phyloP scores from a whole-genome alignment of 805 yeast species.

The Kluyveromyces lactis region DNA sequence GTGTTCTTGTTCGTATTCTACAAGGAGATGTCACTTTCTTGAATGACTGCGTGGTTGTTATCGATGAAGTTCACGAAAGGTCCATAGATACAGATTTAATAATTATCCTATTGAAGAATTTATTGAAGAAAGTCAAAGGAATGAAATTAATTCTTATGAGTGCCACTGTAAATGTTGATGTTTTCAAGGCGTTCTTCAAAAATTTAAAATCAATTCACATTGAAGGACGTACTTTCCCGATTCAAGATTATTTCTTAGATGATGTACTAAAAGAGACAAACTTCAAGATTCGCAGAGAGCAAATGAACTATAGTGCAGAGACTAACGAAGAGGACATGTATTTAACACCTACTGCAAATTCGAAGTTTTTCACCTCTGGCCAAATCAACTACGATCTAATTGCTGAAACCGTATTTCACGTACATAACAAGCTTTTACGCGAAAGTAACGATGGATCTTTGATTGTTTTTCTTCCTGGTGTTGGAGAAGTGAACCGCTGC shows the following conservation, averaged over 20 bases:
- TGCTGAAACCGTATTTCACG: constrained; percentile 41
- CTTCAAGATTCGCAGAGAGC: constrained; percentile 39
- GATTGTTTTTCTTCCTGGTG: constrained; percentile 82
- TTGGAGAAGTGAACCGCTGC: constrained; percentile 72
- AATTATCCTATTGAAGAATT: constrained; percentile 62
- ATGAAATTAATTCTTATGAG: constrained; percentile 80
- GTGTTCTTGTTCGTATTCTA: constrained; percentile 79
- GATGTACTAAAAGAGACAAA: constrained; percentile 49
- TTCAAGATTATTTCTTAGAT: constrained; percentile 66
- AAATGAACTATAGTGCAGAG: constrained; percentile 15
- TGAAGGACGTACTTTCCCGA: constrained; percentile 92
- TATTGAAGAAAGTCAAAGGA: constrained; percentile 38
- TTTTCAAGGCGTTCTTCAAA: constrained; percentile 60
- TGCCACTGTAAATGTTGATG: constrained; percentile 75
- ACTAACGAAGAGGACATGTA: constrained; percentile 28
- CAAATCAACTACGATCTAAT: constrained; percentile 70
- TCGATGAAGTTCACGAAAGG: constrained; percentile 96
- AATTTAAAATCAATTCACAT: constrained; percentile 64
- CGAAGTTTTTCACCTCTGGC: constrained; percentile 57
- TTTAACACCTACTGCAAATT: constrained; percentile 52
- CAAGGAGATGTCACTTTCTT: constrained; percentile 44
- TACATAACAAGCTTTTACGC: constrained; percentile 40
- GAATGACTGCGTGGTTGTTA: constrained; percentile 54
- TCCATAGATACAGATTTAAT: constrained; percentile 86
- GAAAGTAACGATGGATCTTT: constrained; percentile 59